phyloP scores from a whole-genome alignment of 371 early-diverging fungal species.

The Mortierella sp. region DNA sequence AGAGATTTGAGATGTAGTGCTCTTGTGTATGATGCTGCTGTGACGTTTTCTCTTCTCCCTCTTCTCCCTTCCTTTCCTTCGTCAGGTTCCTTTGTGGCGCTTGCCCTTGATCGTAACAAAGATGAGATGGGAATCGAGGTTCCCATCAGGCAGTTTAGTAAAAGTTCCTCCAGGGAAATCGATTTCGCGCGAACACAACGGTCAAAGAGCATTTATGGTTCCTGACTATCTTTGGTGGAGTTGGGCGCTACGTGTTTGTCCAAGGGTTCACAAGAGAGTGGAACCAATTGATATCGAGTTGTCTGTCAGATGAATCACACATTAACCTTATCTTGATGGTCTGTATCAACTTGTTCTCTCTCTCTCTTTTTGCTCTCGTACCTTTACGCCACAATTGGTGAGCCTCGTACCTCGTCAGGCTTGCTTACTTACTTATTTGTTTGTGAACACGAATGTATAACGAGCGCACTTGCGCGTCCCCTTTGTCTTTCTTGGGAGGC shows the following conservation, averaged over 20 bases:
- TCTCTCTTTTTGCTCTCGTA: not conserved
- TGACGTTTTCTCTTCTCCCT: not conserved
- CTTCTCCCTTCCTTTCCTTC: not conserved
- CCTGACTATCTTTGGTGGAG: not conserved
- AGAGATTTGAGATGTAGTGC: conserved; percentile 1
- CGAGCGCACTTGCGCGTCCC: too few relatives aligned
- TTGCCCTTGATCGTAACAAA: too few relatives aligned
- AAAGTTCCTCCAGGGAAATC: not conserved
- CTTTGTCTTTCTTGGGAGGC: too few relatives aligned
- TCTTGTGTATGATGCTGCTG: conserved; percentile 2
- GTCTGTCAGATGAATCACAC: not conserved
- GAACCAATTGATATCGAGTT: not conserved
- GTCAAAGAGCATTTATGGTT: not conserved
- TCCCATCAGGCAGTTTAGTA: not conserved
- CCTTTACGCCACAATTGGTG: too few relatives aligned
- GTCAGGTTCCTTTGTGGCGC: not conserved
- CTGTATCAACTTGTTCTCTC: not conserved
- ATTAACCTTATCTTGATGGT: not conserved
- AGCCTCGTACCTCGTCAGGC: too few relatives aligned
- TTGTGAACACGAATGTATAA: too few relatives aligned
- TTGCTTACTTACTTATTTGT: too few relatives aligned
- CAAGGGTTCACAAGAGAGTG: too few relatives aligned
- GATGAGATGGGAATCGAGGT: not conserved
- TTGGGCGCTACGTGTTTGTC: too few relatives aligned
- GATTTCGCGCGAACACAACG: not conserved